Conservation (phyloP, 2,329 filamentous ascomycete species). For the Penicillium griseofulvum region DNA sequence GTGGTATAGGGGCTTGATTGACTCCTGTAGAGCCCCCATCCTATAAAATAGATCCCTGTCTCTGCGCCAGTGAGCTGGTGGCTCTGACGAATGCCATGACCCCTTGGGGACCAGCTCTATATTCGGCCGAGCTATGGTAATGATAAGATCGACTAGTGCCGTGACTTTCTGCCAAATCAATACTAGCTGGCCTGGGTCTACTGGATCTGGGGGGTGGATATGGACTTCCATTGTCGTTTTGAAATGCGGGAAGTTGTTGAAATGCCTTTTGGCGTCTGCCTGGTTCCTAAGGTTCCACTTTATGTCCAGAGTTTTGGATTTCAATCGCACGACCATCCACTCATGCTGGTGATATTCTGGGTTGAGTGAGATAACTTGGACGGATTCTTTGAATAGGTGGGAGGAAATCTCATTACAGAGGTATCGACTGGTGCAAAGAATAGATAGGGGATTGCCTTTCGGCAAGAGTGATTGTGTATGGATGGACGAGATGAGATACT, state of each 20-base stretch:
- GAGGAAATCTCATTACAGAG: constrained; percentile 6
- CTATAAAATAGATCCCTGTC: not conserved
- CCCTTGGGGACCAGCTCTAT: not conserved
- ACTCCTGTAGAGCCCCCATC: not conserved
- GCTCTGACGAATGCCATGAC: not conserved
- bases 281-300: not conserved
- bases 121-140: not conserved
- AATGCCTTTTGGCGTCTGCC: not conserved
- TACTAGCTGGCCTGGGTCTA: constrained; percentile 2
- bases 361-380: not conserved
- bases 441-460: not conserved
- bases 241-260: not conserved
- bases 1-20: not conserved
- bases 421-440: not conserved
- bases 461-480: not conserved
- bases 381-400: not conserved
- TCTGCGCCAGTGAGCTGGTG: not conserved
- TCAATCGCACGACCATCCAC: not conserved
- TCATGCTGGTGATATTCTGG: not conserved
- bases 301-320: not conserved
- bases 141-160: not conserved
- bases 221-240: not conserved
- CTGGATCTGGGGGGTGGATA: not conserved
- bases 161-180: not conserved
- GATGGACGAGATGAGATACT: not conserved